Evolutionary conservation across 2,329 filamentous ascomycete genomes (phyloP), one percentile per base, ranked within the genome.

Genomic region (Eutypa lata): DNA sequence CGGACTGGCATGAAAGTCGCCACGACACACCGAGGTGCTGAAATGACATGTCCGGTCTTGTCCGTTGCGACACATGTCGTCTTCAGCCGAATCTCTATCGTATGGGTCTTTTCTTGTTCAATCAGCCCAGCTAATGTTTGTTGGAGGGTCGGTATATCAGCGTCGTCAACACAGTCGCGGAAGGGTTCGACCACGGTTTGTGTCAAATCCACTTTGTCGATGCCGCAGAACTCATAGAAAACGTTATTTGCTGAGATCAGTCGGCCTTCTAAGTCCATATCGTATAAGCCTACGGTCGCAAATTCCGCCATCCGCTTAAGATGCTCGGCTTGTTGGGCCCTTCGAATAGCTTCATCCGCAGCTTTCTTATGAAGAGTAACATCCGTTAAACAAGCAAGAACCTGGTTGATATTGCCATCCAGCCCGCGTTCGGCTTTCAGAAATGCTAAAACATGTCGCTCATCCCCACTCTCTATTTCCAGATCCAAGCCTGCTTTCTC

Each of bases 271-370:
- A 75, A 68, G 52, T 76, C 73, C 68, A 80, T 77, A 48, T 80
- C 77, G 57, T 79, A 81, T 75, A 81, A 77, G 49, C 78, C 78
- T 11, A 81, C 78, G 0, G 78, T 80, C 4, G 78, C 78, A 49
- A 77, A 74, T 59, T 81, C 77, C 7, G 78, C 77, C 68, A 81
- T 79, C 43, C 78, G 74, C 60, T 79, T 79, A 26, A 81, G 67
- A 54, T 81, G 80, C 57, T 78, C 75, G 7, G 77, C 76, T 52
- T 81, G 75, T 57, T 79, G 77, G 2, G 77, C 77, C 45, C 76
- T 71, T 18, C 73, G 70, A 24, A 77, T 68, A 0, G 77, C 78
- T 52, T 77, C 75, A 43, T 79, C 76, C 7, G 76, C 73, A 1
- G 75, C 75, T 50, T 72, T 66, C 57, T 77, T 80, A 60, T 80